These are phyloP conservation scores for Acanthamoeba castellanii DNA, from an alignment of 208 protist genomes.

Conservation along the genomic window DNA sequence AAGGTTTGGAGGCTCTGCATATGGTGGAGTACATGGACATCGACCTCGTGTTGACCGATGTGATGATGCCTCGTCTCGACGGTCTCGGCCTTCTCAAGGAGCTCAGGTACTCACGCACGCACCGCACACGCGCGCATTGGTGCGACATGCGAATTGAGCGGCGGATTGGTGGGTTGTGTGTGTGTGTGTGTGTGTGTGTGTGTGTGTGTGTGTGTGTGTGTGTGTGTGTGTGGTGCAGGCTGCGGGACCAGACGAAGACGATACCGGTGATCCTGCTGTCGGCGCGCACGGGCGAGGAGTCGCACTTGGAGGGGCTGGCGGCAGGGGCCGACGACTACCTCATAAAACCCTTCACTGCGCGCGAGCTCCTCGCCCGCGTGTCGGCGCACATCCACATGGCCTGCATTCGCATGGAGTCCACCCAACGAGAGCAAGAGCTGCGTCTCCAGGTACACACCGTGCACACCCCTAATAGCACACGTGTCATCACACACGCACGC, in stretches of 20 bases:
- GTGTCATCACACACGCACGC: not conserved
- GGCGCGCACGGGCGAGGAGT: constrained; percentile 74
- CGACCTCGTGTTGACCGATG: constrained; percentile 74
- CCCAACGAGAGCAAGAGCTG: not conserved
- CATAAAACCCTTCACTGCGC: constrained; percentile 73
- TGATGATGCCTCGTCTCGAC: constrained; percentile 78
- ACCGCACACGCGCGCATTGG: not conserved
- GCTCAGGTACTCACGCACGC: too few relatives aligned
- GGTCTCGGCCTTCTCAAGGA: constrained; percentile 68
- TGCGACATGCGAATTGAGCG: too few relatives aligned
- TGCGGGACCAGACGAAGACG: not conserved
- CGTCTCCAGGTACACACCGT: not conserved
- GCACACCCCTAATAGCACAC: too few relatives aligned
- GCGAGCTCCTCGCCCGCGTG: constrained; percentile 64
- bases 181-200: too few relatives aligned
- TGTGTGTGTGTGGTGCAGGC: too few relatives aligned
- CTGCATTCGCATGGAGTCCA: not conserved
- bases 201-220: too few relatives aligned
- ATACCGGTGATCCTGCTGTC: constrained; percentile 76
- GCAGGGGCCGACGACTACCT: constrained; percentile 78
- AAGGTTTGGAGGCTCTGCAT: constrained; percentile 16
- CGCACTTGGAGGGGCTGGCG: not conserved
- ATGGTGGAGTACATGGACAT: not conserved
- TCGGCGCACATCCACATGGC: constrained; percentile 18
- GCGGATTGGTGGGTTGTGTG: too few relatives aligned